These are phyloP conservation scores for Eimeria maxima DNA, from an alignment of 169 alveolate genomes.

Conservation along the genomic window DNA sequence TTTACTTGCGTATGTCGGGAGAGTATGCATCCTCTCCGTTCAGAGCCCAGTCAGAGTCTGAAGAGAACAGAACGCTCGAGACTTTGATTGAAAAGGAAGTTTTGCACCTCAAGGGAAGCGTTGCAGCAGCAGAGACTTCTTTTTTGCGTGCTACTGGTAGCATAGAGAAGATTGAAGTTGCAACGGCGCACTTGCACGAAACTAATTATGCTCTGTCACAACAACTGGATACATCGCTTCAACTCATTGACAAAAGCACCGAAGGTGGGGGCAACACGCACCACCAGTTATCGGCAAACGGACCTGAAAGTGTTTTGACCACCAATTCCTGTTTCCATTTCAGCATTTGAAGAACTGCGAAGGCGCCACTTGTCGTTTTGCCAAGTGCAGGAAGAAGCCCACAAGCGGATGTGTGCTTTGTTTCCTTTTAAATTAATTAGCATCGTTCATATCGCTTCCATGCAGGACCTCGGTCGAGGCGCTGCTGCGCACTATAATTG, in stretches of 20 bases:
- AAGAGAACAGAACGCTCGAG: conserved; percentile 17
- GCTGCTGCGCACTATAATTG: conserved; percentile 33
- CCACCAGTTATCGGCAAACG: neutral
- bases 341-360: conserved; percentile 56
- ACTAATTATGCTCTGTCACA: conserved; percentile 22
- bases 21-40: neutral
- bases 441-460: neutral
- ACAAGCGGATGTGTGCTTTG: conserved; percentile 31
- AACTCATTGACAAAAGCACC: conserved; percentile 9
- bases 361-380: conserved; percentile 42
- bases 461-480: conserved; percentile 59
- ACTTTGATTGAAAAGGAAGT: conserved; percentile 3
- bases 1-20: neutral
- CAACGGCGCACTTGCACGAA: conserved; percentile 55
- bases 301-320: neutral
- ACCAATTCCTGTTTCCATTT: neutral
- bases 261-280: conserved; percentile 45
- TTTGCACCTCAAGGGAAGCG: conserved; percentile 1
- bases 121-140: conserved; percentile 23
- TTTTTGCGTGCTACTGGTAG: conserved; percentile 1
- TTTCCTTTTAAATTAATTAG: neutral
- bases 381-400: conserved; percentile 60
- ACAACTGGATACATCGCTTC: neutral
- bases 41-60: conserved; percentile 42
- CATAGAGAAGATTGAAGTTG: conserved; percentile 54